These are phyloP conservation scores for Catunica adiposa DNA, from an alignment of 2,329 filamentous ascomycete species.

Conservation along the genomic window DNA sequence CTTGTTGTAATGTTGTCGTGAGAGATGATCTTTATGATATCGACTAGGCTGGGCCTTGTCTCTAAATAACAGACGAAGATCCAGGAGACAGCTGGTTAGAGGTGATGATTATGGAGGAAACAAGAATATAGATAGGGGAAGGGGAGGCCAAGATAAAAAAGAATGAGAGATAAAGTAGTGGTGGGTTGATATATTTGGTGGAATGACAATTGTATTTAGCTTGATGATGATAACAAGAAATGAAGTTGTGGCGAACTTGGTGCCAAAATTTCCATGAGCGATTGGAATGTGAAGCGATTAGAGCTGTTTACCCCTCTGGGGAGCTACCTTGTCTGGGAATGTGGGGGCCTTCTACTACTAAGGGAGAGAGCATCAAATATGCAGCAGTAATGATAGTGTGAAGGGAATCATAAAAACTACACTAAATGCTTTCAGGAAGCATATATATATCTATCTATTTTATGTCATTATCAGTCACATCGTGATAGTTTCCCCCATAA, in stretches of 20 bases:
- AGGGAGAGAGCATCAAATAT: background rate
- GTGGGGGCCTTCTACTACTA: background rate
- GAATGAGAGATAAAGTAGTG: background rate
- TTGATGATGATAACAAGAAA: too few relatives aligned
- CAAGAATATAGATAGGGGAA: background rate
- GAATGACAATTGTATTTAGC: too few relatives aligned
- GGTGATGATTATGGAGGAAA: background rate
- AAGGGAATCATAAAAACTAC: too few relatives aligned
- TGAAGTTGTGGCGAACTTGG: too few relatives aligned
- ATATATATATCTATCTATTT: too few relatives aligned
- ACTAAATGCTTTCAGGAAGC: too few relatives aligned
- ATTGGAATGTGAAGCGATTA: background rate
- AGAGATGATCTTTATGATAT: background rate
- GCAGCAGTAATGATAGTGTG: too few relatives aligned
- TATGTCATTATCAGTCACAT: too few relatives aligned
- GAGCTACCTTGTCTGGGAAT: background rate
- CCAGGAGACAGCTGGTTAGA: background rate
- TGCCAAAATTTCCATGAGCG: background rate
- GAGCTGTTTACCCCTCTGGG: slow-evolving; percentile 1
- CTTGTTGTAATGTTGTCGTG: background rate
- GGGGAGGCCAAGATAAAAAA: background rate
- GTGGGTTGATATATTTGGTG: background rate
- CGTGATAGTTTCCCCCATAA: too few relatives aligned
- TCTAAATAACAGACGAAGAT: background rate
- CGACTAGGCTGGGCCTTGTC: background rate